Percentiles rank a stretch among this genome's conserved stretches.
Conservation (phyloP, 1,284 basidiomycete genomes). For the Phylloporus sp. region DNA sequence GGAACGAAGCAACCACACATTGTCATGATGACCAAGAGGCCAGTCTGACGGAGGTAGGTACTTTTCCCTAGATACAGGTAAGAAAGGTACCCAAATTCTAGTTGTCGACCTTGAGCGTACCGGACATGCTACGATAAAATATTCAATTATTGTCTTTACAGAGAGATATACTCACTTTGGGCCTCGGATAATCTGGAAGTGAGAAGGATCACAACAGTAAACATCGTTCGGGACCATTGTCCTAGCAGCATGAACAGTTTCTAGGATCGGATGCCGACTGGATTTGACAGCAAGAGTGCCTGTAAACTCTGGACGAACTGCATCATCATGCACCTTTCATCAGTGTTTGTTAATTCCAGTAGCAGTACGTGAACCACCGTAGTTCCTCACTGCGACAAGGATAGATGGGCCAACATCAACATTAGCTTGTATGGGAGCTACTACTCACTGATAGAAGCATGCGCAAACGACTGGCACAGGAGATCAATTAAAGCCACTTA, state of each 20-base stretch:
- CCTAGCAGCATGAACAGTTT: conserved; percentile 70
- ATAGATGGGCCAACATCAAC: not conserved
- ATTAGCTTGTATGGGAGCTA: not conserved
- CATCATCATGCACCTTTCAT: not conserved
- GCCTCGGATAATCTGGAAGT: conserved; percentile 89
- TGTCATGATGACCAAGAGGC: conserved; percentile 82
- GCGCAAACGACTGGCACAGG: conserved; percentile 85
- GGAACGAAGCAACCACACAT: conserved; percentile 92
- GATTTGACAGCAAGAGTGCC: conserved; percentile 85
- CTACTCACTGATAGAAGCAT: conserved; percentile 71
- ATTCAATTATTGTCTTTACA: not conserved
- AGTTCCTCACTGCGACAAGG: conserved; percentile 61
- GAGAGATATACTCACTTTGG: conserved; percentile 66
- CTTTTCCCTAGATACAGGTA: conserved; percentile 70
- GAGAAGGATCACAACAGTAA: conserved; percentile 79
- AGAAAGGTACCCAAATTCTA: not conserved
- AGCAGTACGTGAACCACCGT: conserved; percentile 49
- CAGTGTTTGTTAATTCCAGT: not conserved
- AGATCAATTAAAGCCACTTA: conserved; percentile 86
- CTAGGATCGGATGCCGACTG: conserved; percentile 86
- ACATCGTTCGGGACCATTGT: conserved; percentile 86
- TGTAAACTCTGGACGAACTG: conserved; percentile 88
- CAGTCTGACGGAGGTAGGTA: conserved; percentile 89
- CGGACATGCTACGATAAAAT: conserved; percentile 71
- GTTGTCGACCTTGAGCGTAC: conserved; percentile 38